These are phyloP conservation scores for Ustilago tritici DNA, from an alignment of 1,284 basidiomycete species.

Conservation along the genomic window DNA sequence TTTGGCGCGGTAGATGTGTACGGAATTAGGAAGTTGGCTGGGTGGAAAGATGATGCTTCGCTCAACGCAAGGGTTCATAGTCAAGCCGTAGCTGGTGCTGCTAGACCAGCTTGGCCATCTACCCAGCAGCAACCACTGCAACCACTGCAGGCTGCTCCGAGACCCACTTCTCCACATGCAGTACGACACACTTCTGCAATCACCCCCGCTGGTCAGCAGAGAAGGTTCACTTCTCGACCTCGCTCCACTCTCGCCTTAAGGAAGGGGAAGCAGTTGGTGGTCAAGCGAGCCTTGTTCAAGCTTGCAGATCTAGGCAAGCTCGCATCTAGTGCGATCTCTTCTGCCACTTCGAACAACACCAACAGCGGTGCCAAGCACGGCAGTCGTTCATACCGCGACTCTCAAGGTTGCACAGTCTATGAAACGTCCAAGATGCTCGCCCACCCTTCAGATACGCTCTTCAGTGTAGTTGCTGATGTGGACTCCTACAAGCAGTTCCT, in stretches of 20 bases:
- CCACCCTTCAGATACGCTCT: constrained; percentile 76
- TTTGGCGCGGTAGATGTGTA: constrained; percentile 51
- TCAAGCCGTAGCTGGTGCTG: constrained; percentile 12
- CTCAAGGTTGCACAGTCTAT: constrained; percentile 37
- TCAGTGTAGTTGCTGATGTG: constrained; percentile 87
- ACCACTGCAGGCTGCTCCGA: constrained; percentile 17
- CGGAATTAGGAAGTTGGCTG: constrained; percentile 56
- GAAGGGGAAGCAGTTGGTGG: background rate
- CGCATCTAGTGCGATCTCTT: constrained; percentile 29
- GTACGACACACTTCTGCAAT: constrained; percentile 15
- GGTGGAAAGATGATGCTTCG: constrained; percentile 53
- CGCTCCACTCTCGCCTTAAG: background rate
- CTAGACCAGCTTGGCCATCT: constrained; percentile 16
- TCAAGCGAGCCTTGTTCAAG: constrained; percentile 36
- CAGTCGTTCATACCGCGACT: constrained; percentile 33
- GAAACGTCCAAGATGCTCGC: constrained; percentile 31
- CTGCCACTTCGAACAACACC: background rate
- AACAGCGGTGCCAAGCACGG: background rate
- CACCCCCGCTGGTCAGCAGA: constrained; percentile 21
- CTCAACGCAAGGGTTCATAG: constrained; percentile 21
- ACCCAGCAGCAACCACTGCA: constrained; percentile 18
- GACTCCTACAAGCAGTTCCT: constrained; percentile 86
- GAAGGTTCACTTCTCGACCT: constrained; percentile 3
- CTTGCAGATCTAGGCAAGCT: constrained; percentile 50
- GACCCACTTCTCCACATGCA: constrained; percentile 13